Evolutionary conservation across 441 rosid species (phyloP), one percentile per base, ranked within the genome.

Genomic region (Euphorbia schlechtendalii): DNA sequence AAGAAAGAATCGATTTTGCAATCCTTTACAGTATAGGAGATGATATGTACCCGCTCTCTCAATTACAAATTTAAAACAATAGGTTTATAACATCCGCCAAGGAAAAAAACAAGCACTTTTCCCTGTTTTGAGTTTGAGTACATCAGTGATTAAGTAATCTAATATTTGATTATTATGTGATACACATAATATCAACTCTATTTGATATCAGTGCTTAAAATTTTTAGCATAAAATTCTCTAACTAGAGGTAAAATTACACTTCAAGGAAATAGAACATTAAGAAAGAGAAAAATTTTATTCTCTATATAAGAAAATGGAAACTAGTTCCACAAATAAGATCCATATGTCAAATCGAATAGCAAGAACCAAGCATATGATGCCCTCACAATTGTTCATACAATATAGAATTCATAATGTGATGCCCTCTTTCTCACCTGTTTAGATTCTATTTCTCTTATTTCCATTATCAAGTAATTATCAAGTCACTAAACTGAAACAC

Each of bases 1-100:
- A 75, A 61, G 48, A 65, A 46, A 61, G 27, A 45, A 54, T 1
- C 15, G 5, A 46, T 38, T 54, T 8, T 54, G 55, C 66, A n/a
- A 75, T 61, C 36, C 61, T 20, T n/a, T n/a, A n/a, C n/a, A n/a
- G n/a, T n/a, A n/a, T n/a, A n/a, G n/a, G n/a, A 63, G 52, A 30
- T 53, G 22, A 54, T 28, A 8, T 15, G 21, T 40, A 62, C 38
- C 67, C 64, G 25, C 67, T 53, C 41, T 51, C 5, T 61, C 20
- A 55, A 4, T 40, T 43, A 18, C 3, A 10, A 41, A 21, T n/a
- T 17, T 15, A 7, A 0, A 13, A 53, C 21, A 10, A 43, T 14
- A 8, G n/a, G 12, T n/a, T 21, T 32, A n/a, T 14, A 64, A 21
- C 58, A 17, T 32, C 30, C 15, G 9, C 32, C n/a, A 30, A 63